A percentile compares a stretch with the other conserved stretches of the same genome.
These are phyloP conservation scores for Gnaphalium uliginosum DNA, from an alignment of 129 eudicot species.

Conservation along the genomic window DNA sequence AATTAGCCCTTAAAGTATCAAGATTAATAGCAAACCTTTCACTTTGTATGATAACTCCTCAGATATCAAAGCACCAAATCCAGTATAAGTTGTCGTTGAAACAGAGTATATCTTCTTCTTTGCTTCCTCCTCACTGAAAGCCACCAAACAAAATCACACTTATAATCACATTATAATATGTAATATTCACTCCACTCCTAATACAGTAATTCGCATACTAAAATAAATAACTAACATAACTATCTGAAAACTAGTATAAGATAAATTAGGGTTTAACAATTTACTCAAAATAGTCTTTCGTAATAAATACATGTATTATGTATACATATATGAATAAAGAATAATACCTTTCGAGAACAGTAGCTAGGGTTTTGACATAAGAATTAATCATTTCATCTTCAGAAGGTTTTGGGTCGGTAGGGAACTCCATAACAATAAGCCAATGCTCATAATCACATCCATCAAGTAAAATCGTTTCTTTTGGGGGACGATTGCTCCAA, in stretches of 20 bases:
- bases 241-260: background rate
- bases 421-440: constrained; percentile 94
- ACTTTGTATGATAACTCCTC: constrained; percentile 92
- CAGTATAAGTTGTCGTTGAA: constrained; percentile 85
- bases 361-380: constrained; percentile 92
- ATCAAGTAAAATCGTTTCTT: constrained; percentile 82
- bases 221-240: background rate
- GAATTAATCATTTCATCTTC: constrained; percentile 72
- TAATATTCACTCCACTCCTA: constrained; percentile 1
- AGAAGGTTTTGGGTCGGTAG: constrained; percentile 73
- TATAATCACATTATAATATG: background rate
- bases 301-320: too few species aligned
- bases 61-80: constrained; percentile 87
- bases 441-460: constrained; percentile 99
- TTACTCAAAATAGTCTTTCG: background rate
- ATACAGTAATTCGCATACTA: background rate
- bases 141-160: constrained; percentile 5
- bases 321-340: background rate
- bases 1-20: constrained; percentile 9
- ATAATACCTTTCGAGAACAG: constrained; percentile 80
- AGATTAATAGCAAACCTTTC: constrained; percentile 55
- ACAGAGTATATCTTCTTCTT: constrained; percentile 96
- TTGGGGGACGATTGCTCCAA: constrained; percentile 99
- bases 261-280: background rate
- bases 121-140: constrained; percentile 92